A percentile compares a stretch with the other conserved stretches of the same genome.
Evolutionary conservation across 2,329 filamentous ascomycete genomes (phyloP).

Genomic region (Thielaviopsis euricoi): DNA sequence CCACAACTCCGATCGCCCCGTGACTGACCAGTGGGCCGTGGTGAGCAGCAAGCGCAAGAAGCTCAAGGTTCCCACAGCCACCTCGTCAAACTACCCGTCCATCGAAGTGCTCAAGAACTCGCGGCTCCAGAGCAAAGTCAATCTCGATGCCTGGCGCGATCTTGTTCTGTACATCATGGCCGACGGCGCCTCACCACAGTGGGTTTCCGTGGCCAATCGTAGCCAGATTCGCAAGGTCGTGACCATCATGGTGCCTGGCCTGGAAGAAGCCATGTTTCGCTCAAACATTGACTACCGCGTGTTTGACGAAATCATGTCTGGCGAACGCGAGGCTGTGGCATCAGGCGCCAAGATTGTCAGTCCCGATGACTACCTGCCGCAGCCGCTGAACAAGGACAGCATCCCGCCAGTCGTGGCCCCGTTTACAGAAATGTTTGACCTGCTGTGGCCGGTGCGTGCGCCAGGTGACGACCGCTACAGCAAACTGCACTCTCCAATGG

Average conservation of each 20-base stretch:
- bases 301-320: constrained; percentile 21
- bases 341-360: constrained; percentile 23
- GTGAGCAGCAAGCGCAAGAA: constrained; percentile 35
- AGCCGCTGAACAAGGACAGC: constrained; percentile 30
- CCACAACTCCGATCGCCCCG: constrained; percentile 11
- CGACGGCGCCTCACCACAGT: constrained; percentile 47
- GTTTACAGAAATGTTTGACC: constrained; percentile 67
- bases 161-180: constrained; percentile 51
- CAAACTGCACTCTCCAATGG: constrained; percentile 73
- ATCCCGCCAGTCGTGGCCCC: constrained; percentile 41
- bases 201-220: constrained; percentile 46
- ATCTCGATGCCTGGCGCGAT: constrained; percentile 44
- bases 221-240: constrained; percentile 63
- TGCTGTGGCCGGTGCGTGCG: constrained; percentile 78
- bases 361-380: constrained; percentile 45
- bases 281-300: constrained; percentile 28
- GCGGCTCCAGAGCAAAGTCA: constrained; percentile 44
- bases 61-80: constrained; percentile 42
- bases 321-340: constrained; percentile 18
- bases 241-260: constrained; percentile 75
- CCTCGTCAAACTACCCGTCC: constrained; percentile 40
- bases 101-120: constrained; percentile 41
- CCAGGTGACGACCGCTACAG: constrained; percentile 70
- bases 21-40: constrained; percentile 34
- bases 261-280: constrained; percentile 83